Conservation (phyloP, 202 grass and related monocot genomes). For the Zoysia matrella region DNA sequence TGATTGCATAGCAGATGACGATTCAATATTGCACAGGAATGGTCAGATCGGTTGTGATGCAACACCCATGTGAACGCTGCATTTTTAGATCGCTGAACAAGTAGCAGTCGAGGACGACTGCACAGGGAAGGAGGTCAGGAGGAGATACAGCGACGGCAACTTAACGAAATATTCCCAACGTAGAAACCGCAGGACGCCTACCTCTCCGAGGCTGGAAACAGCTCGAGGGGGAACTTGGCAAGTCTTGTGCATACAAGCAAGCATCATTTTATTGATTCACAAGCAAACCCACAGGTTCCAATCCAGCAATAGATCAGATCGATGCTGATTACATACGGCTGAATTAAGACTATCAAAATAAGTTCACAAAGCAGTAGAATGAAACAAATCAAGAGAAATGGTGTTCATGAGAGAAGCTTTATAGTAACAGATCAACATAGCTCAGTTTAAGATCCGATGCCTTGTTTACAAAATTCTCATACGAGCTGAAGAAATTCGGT, state of each 20-base stretch:
- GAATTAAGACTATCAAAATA: background rate
- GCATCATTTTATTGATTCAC: background rate
- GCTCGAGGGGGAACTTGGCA: background rate
- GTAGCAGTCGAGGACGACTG: constrained; percentile 19
- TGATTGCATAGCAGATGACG: constrained; percentile 22
- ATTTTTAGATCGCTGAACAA: constrained; percentile 39
- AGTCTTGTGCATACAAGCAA: background rate
- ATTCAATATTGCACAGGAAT: constrained; percentile 34
- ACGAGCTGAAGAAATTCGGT: too few species aligned
- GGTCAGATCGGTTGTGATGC: constrained; percentile 15
- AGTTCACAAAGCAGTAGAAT: background rate
- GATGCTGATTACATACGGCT: background rate
- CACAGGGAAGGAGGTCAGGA: background rate
- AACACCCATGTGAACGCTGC: constrained; percentile 4
- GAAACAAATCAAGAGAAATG: background rate
- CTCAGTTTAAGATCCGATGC: background rate
- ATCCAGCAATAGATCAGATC: background rate
- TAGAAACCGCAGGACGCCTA: constrained; percentile 8
- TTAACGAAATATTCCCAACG: background rate
- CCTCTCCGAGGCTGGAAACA: background rate
- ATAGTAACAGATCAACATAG: constrained; percentile 18
- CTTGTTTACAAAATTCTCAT: too few species aligned
- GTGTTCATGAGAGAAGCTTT: background rate
- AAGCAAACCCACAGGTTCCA: background rate
- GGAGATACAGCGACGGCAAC: too few species aligned